Conservation (phyloP, 306 rosid genomes). For the Cajanus cajan region DNA sequence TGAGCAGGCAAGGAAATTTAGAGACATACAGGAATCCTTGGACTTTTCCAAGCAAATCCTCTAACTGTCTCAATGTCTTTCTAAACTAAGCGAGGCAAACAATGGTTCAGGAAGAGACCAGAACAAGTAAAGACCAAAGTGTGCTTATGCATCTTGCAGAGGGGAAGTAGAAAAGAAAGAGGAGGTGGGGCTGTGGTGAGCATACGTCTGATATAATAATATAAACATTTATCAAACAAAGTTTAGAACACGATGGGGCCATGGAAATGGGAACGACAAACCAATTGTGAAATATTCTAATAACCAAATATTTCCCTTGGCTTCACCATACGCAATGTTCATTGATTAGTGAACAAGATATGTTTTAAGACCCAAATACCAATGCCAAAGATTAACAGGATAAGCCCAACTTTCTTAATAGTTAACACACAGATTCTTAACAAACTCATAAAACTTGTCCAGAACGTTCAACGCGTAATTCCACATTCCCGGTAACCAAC, state of each 20-base stretch:
- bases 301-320: not conserved
- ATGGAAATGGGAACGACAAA: not conserved
- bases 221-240: not conserved
- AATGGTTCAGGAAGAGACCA: not conserved
- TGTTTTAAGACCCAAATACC: not conserved
- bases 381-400: not conserved
- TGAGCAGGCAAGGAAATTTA: not conserved
- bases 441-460: not conserved
- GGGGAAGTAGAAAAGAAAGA: not conserved
- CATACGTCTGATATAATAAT: not conserved
- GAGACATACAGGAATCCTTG: not conserved
- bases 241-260: not conserved
- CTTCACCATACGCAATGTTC: not conserved
- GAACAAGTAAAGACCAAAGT: not conserved
- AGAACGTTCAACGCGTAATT: not conserved
- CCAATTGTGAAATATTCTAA: not conserved
- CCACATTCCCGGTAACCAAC: not conserved
- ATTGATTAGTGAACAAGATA: not conserved
- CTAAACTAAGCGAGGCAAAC: not conserved
- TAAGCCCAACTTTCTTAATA: not conserved
- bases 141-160: not conserved
- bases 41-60: not conserved
- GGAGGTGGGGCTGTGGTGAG: not conserved
- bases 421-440: not conserved
- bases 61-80: not conserved